Percentiles rank a stretch among this genome's conserved stretches.
phyloP scores from a whole-genome alignment of 768 basidiomycete genomes.

The Dioszegia hungarica region DNA sequence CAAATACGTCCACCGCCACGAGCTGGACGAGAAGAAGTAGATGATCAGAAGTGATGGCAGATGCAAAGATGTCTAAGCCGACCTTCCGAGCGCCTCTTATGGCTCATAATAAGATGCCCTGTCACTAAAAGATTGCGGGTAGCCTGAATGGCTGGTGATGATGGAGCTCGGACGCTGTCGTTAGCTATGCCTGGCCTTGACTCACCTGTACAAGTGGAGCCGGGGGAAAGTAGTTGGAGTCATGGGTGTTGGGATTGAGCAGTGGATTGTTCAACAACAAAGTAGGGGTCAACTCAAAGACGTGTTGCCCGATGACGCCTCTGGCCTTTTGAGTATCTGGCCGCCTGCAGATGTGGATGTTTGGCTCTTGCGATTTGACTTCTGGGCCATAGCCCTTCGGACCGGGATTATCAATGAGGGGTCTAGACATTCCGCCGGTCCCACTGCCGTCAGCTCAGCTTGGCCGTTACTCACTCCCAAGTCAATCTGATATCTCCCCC shows the following conservation, averaged over 20 bases:
- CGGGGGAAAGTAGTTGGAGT: constrained; percentile 46
- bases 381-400: constrained; percentile 54
- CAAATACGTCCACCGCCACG: constrained; percentile 43
- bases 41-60: too few species aligned
- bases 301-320: constrained; percentile 10
- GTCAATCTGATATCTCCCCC: constrained; percentile 62
- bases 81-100: too few species aligned
- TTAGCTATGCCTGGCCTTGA: constrained; percentile 3
- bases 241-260: constrained; percentile 37
- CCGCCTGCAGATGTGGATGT: constrained; percentile 67
- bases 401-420: constrained; percentile 50
- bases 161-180: constrained; percentile 14
- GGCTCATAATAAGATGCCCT: background rate
- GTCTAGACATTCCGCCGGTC: constrained; percentile 32
- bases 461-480: constrained; percentile 72
- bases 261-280: constrained; percentile 41
- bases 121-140: background rate
- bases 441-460: constrained; percentile 21
- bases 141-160: constrained; percentile 6
- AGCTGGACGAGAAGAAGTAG: constrained; percentile 26
- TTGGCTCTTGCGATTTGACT: constrained; percentile 66
- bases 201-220: constrained; percentile 26
- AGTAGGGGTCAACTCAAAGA: constrained; percentile 46
- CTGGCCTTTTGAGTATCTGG: background rate
- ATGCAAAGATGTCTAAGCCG: too few species aligned